Base-by-base conservation (phyloP, 768 basidiomycete genomes). In the Tubosaeta sp. region DNA sequence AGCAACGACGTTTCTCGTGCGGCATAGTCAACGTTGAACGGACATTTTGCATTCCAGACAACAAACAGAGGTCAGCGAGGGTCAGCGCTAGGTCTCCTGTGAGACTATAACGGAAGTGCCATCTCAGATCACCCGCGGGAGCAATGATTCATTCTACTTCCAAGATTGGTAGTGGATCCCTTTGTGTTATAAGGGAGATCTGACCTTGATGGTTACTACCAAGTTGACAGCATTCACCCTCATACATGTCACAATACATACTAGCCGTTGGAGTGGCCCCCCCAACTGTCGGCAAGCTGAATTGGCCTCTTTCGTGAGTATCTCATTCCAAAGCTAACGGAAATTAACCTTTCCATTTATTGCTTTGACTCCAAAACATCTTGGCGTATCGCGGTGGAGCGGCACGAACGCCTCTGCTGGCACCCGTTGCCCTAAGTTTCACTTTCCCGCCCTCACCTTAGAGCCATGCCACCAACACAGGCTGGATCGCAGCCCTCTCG, bases 391-490 rank as follows among this genome's bases (percentile, higher is more conserved):
- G 9, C 40, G 36, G 35, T 41, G 48, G 40, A 24, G 11, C 16
- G 24, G 41, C 22, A 24, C 36, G 8, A 24, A 38, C 18, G 22
- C 31, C 19, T 16, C 19, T 12, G 19, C 13, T 19, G 11, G 36
- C 35, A 16, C 16, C 10, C 18, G 14, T 35, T 21, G 25, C 10
- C 25, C 8, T 27, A 27, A 27, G 25, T 9, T 36, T 21, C 34
- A 3, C 14, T n/a, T 32, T 25, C 32, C 21, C 19, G 19, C 27
- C 21, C 34, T 29, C 42, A 35, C 25, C 25, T 30, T 6, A 43
- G n/a, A 18, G 16, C 21, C 47, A 69, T 68, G 68, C 24, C 39
- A 40, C 36, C 41, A 30, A 36, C 39, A 11, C 59, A 43, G 25
- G 39, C 42, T 12, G 47, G 49, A n/a, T 25, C 40, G 11, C 48